phyloP scores from a whole-genome alignment of 768 basidiomycete genomes.

The Boletus subcaerulescens region DNA sequence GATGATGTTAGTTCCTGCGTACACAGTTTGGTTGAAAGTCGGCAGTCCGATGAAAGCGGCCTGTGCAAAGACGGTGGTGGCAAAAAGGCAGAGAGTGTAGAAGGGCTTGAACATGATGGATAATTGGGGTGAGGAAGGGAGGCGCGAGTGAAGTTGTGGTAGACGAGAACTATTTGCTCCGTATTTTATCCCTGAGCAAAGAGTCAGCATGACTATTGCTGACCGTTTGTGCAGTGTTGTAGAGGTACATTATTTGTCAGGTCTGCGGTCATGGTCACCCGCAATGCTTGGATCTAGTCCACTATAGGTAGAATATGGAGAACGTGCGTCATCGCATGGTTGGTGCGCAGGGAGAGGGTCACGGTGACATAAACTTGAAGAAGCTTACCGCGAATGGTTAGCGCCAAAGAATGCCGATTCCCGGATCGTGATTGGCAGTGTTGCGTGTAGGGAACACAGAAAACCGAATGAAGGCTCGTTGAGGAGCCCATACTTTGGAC shows the following conservation, averaged over 20 bases:
- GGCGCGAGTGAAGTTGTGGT: not conserved
- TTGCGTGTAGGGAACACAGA: too few relatives aligned
- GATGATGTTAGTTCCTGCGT: constrained; percentile 36
- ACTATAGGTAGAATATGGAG: too few relatives aligned
- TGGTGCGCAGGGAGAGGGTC: too few relatives aligned
- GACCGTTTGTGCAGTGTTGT: not conserved
- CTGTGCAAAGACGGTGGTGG: constrained; percentile 41
- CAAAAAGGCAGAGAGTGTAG: constrained; percentile 26
- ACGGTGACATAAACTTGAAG: too few relatives aligned
- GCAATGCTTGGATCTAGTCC: not conserved
- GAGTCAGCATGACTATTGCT: not conserved
- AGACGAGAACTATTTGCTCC: not conserved
- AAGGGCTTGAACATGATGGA: constrained; percentile 18
- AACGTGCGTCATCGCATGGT: too few relatives aligned
- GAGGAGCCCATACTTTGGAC: too few relatives aligned
- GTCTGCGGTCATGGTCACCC: not conserved
- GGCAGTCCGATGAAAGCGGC: constrained; percentile 40
- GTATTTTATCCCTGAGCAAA: constrained; percentile 6
- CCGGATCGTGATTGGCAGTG: too few relatives aligned
- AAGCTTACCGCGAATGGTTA: too few relatives aligned
- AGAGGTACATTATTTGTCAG: not conserved
- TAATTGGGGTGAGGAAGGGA: not conserved
- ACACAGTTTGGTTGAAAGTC: constrained; percentile 22
- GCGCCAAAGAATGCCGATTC: too few relatives aligned
- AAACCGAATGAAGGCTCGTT: too few relatives aligned